A percentile compares a stretch with the other conserved stretches of the same genome.
phyloP scores from a whole-genome alignment of 2,329 filamentous ascomycete genomes.

The Dendryphion nanum region DNA sequence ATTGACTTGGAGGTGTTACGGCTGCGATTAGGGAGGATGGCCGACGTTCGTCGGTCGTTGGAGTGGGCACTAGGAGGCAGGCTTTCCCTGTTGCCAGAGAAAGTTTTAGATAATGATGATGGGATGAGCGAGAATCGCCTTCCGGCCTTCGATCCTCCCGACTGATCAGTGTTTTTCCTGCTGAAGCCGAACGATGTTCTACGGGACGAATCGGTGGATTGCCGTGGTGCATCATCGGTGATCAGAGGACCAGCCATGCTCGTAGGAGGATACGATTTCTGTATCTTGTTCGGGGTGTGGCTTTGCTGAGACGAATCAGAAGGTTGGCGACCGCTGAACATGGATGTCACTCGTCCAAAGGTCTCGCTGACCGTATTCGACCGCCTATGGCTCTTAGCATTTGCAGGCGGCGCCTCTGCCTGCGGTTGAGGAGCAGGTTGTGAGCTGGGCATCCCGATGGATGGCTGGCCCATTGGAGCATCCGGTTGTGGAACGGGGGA shows the following conservation, averaged over 20 bases:
- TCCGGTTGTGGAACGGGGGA: constrained; percentile 59
- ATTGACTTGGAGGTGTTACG: constrained; percentile 34
- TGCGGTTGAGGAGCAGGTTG: constrained; percentile 55
- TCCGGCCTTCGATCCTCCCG: constrained; percentile 39
- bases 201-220: constrained; percentile 49
- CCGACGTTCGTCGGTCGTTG: constrained; percentile 34
- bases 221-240: constrained; percentile 54
- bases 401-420: constrained; percentile 55
- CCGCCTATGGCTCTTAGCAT: constrained; percentile 73
- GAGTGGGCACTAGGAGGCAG: constrained; percentile 31
- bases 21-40: constrained; percentile 20
- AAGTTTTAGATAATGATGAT: constrained; percentile 47
- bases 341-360: constrained; percentile 76
- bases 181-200: constrained; percentile 52
- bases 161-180: constrained; percentile 44
- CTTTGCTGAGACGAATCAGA: constrained; percentile 30
- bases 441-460: constrained; percentile 61
- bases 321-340: constrained; percentile 62
- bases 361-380: constrained; percentile 66
- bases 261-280: constrained; percentile 79
- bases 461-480: constrained; percentile 37
- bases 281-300: constrained; percentile 61
- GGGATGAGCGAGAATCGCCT: constrained; percentile 53
- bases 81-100: constrained; percentile 39
- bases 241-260: constrained; percentile 79